phyloP scores from a whole-genome alignment of 2,329 filamentous ascomycete species.

The Aschersonia sp. region DNA sequence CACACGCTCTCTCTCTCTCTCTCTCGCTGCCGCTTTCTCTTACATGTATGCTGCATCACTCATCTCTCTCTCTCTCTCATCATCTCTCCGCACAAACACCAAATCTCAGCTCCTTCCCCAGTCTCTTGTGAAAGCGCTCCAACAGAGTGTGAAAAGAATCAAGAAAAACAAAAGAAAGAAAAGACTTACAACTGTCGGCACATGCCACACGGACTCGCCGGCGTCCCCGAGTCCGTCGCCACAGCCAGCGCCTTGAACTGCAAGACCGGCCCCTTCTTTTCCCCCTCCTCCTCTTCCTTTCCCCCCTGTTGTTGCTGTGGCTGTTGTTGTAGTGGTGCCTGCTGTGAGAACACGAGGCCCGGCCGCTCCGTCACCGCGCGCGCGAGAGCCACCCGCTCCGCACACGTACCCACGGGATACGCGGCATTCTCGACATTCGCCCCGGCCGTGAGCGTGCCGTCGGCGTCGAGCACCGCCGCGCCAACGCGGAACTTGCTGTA shows the following conservation, averaged over 20 bases:
- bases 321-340: no score
- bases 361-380: constrained; percentile 49
- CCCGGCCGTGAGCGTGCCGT: constrained; percentile 35
- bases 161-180: constrained; percentile 1
- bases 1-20: no score
- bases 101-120: no score
- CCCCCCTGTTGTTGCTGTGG: no score
- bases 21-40: no score
- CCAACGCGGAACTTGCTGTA: constrained; percentile 91
- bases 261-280: constrained; percentile 18
- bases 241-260: constrained; percentile 70
- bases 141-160: no score
- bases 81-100: not conserved
- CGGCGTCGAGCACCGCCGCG: constrained; percentile 51
- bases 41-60: no score
- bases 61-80: constrained; percentile 3
- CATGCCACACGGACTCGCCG: constrained; percentile 80
- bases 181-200: constrained; percentile 71
- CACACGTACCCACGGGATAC: constrained; percentile 91
- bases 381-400: constrained; percentile 78
- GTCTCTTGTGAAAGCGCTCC: no score
- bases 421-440: constrained; percentile 89
- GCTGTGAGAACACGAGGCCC: not conserved
- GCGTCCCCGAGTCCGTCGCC: constrained; percentile 59
- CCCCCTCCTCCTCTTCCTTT: no score